Evolutionary conservation across 345 rosid genomes (phyloP).

Genomic region (Iberis pinnata): DNA sequence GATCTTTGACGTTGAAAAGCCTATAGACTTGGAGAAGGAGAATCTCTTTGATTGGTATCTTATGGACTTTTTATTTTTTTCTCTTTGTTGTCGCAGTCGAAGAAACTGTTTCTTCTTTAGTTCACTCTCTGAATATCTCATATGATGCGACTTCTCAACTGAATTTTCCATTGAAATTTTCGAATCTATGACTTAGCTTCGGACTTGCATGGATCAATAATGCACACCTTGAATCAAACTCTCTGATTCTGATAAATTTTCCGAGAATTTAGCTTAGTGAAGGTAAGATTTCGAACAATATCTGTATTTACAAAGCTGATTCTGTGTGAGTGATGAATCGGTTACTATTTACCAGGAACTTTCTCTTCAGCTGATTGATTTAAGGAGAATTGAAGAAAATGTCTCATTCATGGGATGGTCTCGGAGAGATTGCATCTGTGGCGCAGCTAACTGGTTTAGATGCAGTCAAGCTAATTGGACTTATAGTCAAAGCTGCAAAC

Average conservation of each 20-base stretch:
- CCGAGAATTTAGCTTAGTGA: neutral
- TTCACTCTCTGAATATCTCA: slow-evolving; percentile 13
- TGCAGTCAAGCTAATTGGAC: slow-evolving; percentile 69
- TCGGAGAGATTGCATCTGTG: slow-evolving; percentile 72
- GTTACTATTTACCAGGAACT: too few species aligned
- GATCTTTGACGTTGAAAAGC: slow-evolving; percentile 38
- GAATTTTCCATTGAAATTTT: slow-evolving; percentile 23
- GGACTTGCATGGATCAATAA: slow-evolving; percentile 11
- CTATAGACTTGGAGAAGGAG: slow-evolving; percentile 28
- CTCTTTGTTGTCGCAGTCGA: slow-evolving; percentile 28
- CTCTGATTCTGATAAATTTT: slow-evolving; percentile 2
- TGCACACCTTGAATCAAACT: slow-evolving; percentile 15
- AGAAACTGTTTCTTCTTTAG: slow-evolving; percentile 21
- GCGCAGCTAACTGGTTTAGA: slow-evolving; percentile 83
- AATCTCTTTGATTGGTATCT: slow-evolving; percentile 36
- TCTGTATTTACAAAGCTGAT: neutral
- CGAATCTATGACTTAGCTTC: slow-evolving; percentile 9
- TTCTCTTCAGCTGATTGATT: neutral
- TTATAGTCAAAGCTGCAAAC: slow-evolving; percentile 75
- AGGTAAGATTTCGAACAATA: slow-evolving; percentile 15
- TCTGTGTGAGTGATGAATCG: too few species aligned
- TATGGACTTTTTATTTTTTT: neutral
- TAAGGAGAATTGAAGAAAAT: slow-evolving; percentile 27
- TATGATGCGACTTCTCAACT: slow-evolving; percentile 16
- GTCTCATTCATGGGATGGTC: slow-evolving; percentile 69